Evolutionary conservation across 169 alveolate species (phyloP), one percentile per base, ranked within the genome.

Genomic region (Blepharisma undulans): DNA sequence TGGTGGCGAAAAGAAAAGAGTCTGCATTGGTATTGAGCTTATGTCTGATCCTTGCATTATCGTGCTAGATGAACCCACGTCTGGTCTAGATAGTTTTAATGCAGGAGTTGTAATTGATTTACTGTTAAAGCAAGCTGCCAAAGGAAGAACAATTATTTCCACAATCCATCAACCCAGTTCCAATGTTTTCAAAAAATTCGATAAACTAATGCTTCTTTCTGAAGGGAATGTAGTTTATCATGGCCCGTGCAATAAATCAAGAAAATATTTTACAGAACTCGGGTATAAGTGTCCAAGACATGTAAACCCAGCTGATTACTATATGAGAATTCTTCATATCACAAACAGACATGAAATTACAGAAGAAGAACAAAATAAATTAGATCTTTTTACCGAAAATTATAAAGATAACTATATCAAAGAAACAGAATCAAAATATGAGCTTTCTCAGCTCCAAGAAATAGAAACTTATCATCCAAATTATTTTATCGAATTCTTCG

Each of bases 1-100:
- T 0, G 99, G 99, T 16, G 99, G 99, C 25, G 99, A 98, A 88
- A 94, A 97, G 80, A 97, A 97, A 90, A 90, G 99, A 78, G 96
- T 97, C 33, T 95, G 98, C 21, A 96, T 98, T 7, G 99, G 98
- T 21, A 95, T 97, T 30, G 99, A 98, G 90, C 92, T 98, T 72
- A 96, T 98, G 19, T 95, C 96, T 79, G 97, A 98, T 90, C 99
- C 99, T 32, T 89, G 94, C 10, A 90, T 98, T 82, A 89, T 98
- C 29, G 90, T 97, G 91, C 92, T 98, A 79, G 99, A 97, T 95
- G 98, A 97, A 88, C 99, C 98, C 5, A 97, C 98, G 0, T 94
- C 98, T 7, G 99, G 99, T 33, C 94, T 98, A 34, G 99, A 98
- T 91, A 90, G 98, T 71, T 97, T 92, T 89, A 94, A 97, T 36